Evolutionary conservation across 441 rosid species (phyloP).

Genomic region (Biscutella auriculata): DNA sequence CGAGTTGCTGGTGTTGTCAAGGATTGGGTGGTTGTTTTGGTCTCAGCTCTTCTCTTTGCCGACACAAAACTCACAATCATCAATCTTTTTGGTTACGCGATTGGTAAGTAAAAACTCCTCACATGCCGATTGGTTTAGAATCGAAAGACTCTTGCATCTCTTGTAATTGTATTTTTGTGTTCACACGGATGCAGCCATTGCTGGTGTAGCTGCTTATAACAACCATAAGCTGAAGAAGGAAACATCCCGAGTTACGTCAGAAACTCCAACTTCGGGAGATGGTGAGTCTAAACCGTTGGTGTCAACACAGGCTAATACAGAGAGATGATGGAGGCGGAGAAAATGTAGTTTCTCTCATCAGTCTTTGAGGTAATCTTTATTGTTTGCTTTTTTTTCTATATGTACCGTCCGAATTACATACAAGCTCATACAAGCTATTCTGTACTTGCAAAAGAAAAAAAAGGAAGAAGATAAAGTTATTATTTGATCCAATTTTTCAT

Average conservation of each 20-base stretch:
- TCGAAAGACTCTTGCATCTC: too few relatives aligned
- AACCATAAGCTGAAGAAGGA: slow-evolving; percentile 65
- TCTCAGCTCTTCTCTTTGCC: slow-evolving; percentile 64
- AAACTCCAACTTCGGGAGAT: slow-evolving; percentile 10
- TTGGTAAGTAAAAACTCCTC: slow-evolving; percentile 32
- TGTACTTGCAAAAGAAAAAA: background rate
- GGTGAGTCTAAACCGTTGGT: slow-evolving; percentile 26
- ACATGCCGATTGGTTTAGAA: too few relatives aligned
- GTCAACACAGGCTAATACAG: slow-evolving; percentile 11
- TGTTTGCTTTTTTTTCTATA: background rate
- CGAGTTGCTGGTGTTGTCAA: slow-evolving; percentile 85
- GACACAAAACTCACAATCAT: slow-evolving; percentile 63
- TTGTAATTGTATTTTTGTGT: background rate
- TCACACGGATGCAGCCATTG: slow-evolving; percentile 40
- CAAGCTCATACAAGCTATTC: slow-evolving; percentile 11
- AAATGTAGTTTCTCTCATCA: slow-evolving; percentile 10
- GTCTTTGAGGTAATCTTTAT: slow-evolving; percentile 16
- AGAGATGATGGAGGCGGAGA: slow-evolving; percentile 3
- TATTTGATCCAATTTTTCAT: background rate
- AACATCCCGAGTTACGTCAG: slow-evolving; percentile 25
- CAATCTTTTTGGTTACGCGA: slow-evolving; percentile 64
- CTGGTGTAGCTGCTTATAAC: slow-evolving; percentile 71
- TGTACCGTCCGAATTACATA: slow-evolving; percentile 5
- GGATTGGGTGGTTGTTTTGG: slow-evolving; percentile 76
- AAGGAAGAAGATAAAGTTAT: background rate